phyloP scores from a whole-genome alignment of 2,329 filamentous ascomycete genomes.

The Colletotrichum sp. region DNA sequence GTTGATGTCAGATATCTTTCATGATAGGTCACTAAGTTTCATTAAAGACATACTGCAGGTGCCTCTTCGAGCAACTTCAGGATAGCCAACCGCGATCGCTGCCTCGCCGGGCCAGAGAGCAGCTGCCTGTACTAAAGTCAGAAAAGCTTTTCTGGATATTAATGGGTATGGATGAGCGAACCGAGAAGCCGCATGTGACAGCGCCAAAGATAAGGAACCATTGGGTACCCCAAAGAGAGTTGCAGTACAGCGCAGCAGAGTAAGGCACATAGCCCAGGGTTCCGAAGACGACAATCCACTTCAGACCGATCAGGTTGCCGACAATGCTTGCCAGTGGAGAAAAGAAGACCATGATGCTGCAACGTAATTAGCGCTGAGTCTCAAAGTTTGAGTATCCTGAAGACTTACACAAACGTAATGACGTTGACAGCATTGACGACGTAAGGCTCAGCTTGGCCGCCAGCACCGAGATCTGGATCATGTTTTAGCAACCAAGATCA shows the following conservation, averaged over 20 bases:
- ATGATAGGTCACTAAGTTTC: no score
- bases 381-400: accelerated
- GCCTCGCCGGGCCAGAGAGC: slow-evolving; percentile 38
- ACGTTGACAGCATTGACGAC: slow-evolving; percentile 5
- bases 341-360: slow-evolving; percentile 3
- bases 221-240: slow-evolving; percentile 9
- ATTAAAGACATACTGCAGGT: slow-evolving; percentile 31
- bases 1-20: background rate
- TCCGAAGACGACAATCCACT: slow-evolving; percentile 9
- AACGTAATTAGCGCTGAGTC: accelerated
- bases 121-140: slow-evolving; percentile 26
- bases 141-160: accelerated
- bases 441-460: slow-evolving; percentile 9
- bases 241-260: slow-evolving; percentile 9
- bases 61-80: slow-evolving; percentile 48
- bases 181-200: slow-evolving; percentile 2
- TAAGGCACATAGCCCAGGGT: slow-evolving; percentile 3
- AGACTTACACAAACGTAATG: slow-evolving; percentile 4
- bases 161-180: background rate
- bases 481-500: background rate
- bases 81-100: slow-evolving; percentile 34
- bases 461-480: background rate
- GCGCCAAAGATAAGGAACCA: slow-evolving; percentile 11
- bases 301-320: slow-evolving; percentile 8
- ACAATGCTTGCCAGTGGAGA: slow-evolving; percentile 2